Conservation (phyloP, 192 early-diverging fungal species). For the Helicostylum pulchrum region DNA sequence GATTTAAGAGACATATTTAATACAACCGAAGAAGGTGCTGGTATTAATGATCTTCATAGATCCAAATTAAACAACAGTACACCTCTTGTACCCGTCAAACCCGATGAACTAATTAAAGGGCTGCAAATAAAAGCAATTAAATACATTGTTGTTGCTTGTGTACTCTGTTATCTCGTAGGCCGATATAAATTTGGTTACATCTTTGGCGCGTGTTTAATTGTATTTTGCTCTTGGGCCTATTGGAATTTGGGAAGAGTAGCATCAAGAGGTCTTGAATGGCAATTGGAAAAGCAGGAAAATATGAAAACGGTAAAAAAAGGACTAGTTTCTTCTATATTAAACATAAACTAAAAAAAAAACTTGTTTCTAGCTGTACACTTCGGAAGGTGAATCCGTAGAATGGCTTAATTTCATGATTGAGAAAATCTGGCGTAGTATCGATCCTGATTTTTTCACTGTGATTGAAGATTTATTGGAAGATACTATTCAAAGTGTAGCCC, state of each 20-base stretch:
- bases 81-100: conserved; percentile 9
- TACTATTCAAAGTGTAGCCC: conserved; percentile 17
- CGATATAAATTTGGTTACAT: conserved; percentile 7
- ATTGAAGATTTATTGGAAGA: conserved; percentile 34
- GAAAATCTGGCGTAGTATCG: conserved; percentile 32
- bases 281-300: conserved; percentile 25
- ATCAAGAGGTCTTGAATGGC: conserved; percentile 28
- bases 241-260: conserved; percentile 17
- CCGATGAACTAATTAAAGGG: conserved; percentile 4
- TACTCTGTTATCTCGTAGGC: conserved; percentile 22
- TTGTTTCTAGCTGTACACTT: conserved; percentile 10
- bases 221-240: conserved; percentile 21
- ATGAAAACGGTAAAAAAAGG: conserved; percentile 23
- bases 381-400: conserved; percentile 26
- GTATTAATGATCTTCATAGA: not conserved
- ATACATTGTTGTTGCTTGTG: conserved; percentile 19
- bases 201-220: not conserved
- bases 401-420: conserved; percentile 32
- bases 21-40: too few species aligned
- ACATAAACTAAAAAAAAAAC: not conserved
- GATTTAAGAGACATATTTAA: not conserved
- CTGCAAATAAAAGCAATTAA: conserved; percentile 22
- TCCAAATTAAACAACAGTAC: not conserved
- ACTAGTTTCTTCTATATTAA: not conserved
- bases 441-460: conserved; percentile 22